Evolutionary conservation across 345 rosid species (phyloP), one percentile per base, ranked within the genome.

Genomic region (Eucalyptus tenuipes): DNA sequence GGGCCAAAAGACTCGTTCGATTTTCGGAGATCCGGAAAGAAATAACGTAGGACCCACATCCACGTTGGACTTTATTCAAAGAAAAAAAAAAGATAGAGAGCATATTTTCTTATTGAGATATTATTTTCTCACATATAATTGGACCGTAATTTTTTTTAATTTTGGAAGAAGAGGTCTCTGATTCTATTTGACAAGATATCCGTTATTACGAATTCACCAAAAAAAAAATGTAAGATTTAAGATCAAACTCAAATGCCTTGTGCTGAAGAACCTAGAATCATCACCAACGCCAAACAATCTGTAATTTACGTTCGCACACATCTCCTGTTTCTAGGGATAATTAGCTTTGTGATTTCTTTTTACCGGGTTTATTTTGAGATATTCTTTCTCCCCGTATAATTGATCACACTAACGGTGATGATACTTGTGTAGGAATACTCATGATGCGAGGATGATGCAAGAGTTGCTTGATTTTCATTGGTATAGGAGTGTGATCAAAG

Each of bases 221-320:
- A 31, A 15, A n/a, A 0, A 0, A 31, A n/a, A 2, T 17, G 10
- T 66, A 31, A 66, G 7, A 66, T 66, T 31, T 31, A 3, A 17
- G 5, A 0, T 33, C 7, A 66, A 16, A 68, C 0, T 31, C 44
- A 17, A 68, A 17, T 17, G 13, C 9, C 13, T 4, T 16, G 20
- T 17, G 13, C 8, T 17, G 4, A 68, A 0, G 10, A 52, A 7
- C 25, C 0, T 2, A 52, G 0, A 71, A 5, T 12, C 8, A 10
- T 71, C 2, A 14, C 4, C 3, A 2, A 18, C 1, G 25, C 13
- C 13, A 5, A 10, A 71, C 1, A 29, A 29, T 64, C 0, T 29
- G 5, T 14, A 64, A 4, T 64, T 64, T 17, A 0, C 25, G 0
- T 33, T 33, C 2, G 0, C 13, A 0, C 1, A 0, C 13, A 8